phyloP scores from a whole-genome alignment of 148 eudicot species.

The Mesembryanthemum crystallinum region DNA sequence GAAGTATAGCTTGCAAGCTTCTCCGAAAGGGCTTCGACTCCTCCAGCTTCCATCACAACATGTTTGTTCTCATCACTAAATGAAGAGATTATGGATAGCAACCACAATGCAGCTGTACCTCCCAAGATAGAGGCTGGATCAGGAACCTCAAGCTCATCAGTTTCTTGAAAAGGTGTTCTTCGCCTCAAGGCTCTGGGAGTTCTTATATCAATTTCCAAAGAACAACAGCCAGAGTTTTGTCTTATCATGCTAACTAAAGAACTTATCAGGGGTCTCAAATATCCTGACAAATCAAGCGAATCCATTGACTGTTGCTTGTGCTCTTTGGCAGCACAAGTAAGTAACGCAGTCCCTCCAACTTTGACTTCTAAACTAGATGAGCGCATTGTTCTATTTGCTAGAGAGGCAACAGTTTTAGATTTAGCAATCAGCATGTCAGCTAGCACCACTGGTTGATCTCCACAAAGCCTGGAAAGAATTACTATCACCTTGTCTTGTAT shows the following conservation, averaged over 20 bases:
- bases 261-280: conserved; percentile 45
- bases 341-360: conserved; percentile 67
- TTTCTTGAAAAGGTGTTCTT: conserved; percentile 54
- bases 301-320: conserved; percentile 44
- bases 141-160: conserved; percentile 50
- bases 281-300: conserved; percentile 57
- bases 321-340: conserved; percentile 66
- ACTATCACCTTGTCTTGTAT: conserved; percentile 71
- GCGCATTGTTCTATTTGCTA: conserved; percentile 58
- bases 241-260: conserved; percentile 61
- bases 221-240: conserved; percentile 38
- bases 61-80: conserved; percentile 45
- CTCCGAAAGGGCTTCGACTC: conserved; percentile 62
- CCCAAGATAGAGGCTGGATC: conserved; percentile 72
- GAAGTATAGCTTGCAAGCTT: conserved; percentile 58
- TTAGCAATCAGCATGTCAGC: conserved; percentile 52
- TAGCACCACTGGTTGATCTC: conserved; percentile 54
- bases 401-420: conserved; percentile 49
- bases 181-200: conserved; percentile 48
- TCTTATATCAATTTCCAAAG: conserved; percentile 57
- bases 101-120: conserved; percentile 73
- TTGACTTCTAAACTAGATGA: conserved; percentile 63
- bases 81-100: conserved; percentile 69
- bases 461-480: conserved; percentile 67
- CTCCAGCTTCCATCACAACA: conserved; percentile 72